phyloP scores from a whole-genome alignment of 805 yeast genomes.

The Metschnikowia cerradonensis region DNA sequence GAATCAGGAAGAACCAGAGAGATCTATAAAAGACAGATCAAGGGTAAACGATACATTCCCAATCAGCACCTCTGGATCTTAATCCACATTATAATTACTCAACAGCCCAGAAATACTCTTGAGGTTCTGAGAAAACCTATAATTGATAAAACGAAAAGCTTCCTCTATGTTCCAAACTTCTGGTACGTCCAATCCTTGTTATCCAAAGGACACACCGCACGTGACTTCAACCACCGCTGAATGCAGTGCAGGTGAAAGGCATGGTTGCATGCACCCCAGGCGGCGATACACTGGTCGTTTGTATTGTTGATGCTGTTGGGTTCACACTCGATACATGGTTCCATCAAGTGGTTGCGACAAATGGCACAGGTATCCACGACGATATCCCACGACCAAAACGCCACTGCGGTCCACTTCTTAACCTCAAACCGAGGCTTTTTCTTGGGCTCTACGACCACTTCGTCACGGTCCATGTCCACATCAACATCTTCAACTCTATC shows the following conservation, averaged over 20 bases:
- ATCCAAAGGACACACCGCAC: constrained; percentile 96
- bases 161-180: constrained; percentile 60
- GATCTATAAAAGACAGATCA: too few species aligned
- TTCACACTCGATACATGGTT: constrained; percentile 95
- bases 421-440: constrained; percentile 80
- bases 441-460: constrained; percentile 20
- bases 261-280: constrained; percentile 96
- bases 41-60: too few species aligned
- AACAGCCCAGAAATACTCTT: too few species aligned
- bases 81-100: too few species aligned
- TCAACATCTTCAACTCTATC: constrained; percentile 7
- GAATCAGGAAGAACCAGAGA: too few species aligned
- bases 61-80: too few species aligned
- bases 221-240: constrained; percentile 88
- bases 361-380: constrained; percentile 96
- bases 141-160: neutral
- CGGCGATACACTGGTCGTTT: constrained; percentile 78
- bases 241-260: constrained; percentile 99
- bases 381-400: constrained; percentile 99
- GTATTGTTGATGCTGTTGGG: constrained; percentile 64
- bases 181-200: constrained; percentile 78
- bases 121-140: too few species aligned
- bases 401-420: constrained; percentile 98
- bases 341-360: constrained; percentile 97
- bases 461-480: constrained; percentile 11